Percentiles rank a stretch among this genome's conserved stretches.
These are phyloP conservation scores for Sclerotinia sclerotiorum DNA, from an alignment of 2,329 filamentous ascomycete genomes.

Conservation along the genomic window DNA sequence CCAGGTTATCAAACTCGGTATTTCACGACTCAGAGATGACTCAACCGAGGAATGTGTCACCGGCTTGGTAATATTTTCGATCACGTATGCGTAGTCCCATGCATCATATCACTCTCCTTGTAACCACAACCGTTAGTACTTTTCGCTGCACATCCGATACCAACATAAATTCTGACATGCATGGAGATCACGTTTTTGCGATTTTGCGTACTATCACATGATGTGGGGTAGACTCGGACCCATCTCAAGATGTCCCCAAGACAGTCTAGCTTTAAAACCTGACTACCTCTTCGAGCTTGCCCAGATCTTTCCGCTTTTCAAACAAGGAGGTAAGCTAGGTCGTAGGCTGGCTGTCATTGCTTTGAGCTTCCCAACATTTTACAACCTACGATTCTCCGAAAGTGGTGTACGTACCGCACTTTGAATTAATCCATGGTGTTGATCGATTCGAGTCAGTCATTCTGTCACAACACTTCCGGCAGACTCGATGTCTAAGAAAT, in stretches of 20 bases:
- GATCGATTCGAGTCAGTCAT: background rate
- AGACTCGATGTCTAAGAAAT: background rate
- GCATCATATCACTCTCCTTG: background rate
- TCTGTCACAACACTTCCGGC: background rate
- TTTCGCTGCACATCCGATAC: background rate
- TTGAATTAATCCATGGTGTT: background rate
- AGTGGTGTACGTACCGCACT: background rate
- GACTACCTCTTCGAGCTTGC: background rate
- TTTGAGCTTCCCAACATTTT: no score
- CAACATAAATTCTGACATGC: background rate
- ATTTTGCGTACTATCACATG: background rate
- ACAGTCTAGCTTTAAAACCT: background rate
- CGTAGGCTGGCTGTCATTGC: no score
- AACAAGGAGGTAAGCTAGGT: background rate
- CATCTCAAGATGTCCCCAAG: background rate
- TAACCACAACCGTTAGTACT: background rate
- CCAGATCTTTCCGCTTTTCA: background rate
- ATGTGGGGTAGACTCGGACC: background rate
- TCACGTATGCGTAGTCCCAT: background rate
- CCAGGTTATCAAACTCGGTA: background rate
- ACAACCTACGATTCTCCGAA: no score
- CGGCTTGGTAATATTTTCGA: background rate
- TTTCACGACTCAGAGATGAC: background rate
- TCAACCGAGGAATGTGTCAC: background rate
- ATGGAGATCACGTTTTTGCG: constrained; percentile 4